Base-by-base conservation (phyloP, 2,329 filamentous ascomycete genomes). In the Nigrospora oryzae region DNA sequence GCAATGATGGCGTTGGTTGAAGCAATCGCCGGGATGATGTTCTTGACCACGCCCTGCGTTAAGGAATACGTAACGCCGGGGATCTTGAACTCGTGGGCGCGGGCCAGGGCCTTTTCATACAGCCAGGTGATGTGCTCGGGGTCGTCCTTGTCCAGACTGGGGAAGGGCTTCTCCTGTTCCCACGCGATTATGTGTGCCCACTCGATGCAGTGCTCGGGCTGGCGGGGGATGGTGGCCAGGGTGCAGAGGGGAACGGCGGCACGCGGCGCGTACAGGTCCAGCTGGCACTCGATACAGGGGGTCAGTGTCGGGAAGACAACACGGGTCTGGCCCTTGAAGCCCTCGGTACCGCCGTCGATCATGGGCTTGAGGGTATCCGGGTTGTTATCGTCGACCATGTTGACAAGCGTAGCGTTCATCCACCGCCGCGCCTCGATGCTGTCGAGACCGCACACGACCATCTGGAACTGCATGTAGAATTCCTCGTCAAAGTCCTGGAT, bases 111-210 rank as follows among this genome's bases (percentile, higher is more conserved):
- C 59, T 89, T 89, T 51, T 88, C 77, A 65, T 88, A 97, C 4
- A 98, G 77, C 93, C 93, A 98, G n/a, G 84, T 86, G 58, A 98
- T 93, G 65, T 98, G 93, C 61, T 94, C 89, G 36, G 94, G 87
- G 57, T 98, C 89, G 63, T 98, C 94, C 55, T 89, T 96, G 67
- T 98, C 93, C 40, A 98, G 83, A 33, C 79, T 75, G 15, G 89
- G 83, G 53, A 91, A 94, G 51, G 85, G 86, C 61, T 85, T 84
- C 58, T 89, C 81, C 54, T 85, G 79, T 50, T 95, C 89, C 93
- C 93, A 98, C 36, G 93, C 93, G 51, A 98, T 96, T 59, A 97
- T 85, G 63, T 97, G 91, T 0, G 93, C 94, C 93, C 93, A 98
- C 68, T 98, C 93, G 58, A 98, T 87, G 63, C 93, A 98, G 68